These are phyloP conservation scores for Cercospora sp. DNA, from an alignment of 2,329 filamentous ascomycete species.

Conservation along the genomic window DNA sequence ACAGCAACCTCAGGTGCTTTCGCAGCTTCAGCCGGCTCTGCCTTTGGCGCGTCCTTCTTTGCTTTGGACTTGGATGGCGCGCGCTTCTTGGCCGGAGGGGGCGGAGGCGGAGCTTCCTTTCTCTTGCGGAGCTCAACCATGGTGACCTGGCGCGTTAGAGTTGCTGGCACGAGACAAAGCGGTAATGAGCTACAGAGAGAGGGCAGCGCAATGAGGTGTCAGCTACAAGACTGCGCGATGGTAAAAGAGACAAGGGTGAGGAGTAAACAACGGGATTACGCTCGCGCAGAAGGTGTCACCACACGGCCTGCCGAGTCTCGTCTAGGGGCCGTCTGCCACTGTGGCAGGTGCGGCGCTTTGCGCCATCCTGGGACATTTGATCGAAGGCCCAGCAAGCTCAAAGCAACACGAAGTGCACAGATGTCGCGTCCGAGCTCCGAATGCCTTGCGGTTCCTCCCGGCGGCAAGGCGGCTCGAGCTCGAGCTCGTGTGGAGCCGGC, in stretches of 20 bases:
- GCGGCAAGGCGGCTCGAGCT: not conserved
- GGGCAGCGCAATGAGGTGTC: not conserved
- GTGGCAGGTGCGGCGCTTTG: constrained; percentile 15
- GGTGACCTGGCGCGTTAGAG: not conserved
- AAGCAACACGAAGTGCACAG: not conserved
- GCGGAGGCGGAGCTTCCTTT: constrained; percentile 55
- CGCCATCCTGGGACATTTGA: constrained; percentile 14
- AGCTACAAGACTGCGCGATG: not conserved
- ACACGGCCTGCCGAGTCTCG: constrained; percentile 12
- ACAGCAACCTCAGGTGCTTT: constrained; percentile 34
- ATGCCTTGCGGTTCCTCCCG: not conserved
- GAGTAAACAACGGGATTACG: constrained; percentile 4
- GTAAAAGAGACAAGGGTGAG: constrained; percentile 2
- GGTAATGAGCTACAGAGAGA: not conserved
- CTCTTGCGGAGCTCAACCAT: constrained; percentile 65
- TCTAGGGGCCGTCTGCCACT: not conserved
- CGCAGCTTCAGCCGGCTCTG: constrained; percentile 42
- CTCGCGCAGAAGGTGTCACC: constrained; percentile 13
- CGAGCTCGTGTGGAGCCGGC: not conserved
- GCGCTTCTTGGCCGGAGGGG: constrained; percentile 49
- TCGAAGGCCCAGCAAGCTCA: not conserved
- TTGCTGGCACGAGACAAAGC: not conserved
- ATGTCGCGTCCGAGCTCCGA: constrained; percentile 8
- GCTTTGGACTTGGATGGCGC: constrained; percentile 41
- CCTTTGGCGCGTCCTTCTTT: constrained; percentile 31